Evolutionary conservation across 148 eudicot genomes (phyloP).

Genomic region (Fagopyrum esculentum): DNA sequence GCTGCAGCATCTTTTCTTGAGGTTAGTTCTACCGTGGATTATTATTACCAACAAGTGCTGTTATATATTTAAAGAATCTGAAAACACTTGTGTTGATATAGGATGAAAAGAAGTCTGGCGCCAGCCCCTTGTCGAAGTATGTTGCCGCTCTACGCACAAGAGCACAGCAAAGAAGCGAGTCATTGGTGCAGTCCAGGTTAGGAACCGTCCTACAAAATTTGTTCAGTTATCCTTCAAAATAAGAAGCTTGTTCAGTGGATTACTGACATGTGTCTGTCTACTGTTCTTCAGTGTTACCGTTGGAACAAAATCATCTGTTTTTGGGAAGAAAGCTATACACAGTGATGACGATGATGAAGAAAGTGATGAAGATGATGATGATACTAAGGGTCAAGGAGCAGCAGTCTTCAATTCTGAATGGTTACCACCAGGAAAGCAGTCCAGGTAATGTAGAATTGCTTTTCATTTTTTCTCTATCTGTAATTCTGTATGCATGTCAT

Average conservation of each 20-base stretch:
- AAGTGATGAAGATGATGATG: constrained; percentile 43
- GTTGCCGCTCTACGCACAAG: constrained; percentile 48
- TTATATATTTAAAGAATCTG: background rate
- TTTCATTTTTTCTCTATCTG: background rate
- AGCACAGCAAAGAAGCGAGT: constrained; percentile 63
- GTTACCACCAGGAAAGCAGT: constrained; percentile 54
- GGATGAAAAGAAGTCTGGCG: constrained; percentile 66
- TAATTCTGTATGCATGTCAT: background rate
- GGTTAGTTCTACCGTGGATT: constrained; percentile 30
- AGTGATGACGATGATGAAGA: constrained; percentile 51
- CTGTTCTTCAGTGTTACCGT: constrained; percentile 54
- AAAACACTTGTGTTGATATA: constrained; percentile 10
- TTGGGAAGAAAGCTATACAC: constrained; percentile 35
- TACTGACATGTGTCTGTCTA: background rate
- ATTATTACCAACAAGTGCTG: background rate
- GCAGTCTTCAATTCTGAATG: constrained; percentile 54
- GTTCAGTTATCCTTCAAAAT: background rate
- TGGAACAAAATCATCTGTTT: constrained; percentile 49
- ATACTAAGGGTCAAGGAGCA: constrained; percentile 38
- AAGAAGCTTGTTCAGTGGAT: background rate
- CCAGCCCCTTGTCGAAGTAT: constrained; percentile 69
- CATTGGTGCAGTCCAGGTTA: constrained; percentile 73
- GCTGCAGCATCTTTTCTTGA: constrained; percentile 63
- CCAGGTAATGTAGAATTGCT: constrained; percentile 37
- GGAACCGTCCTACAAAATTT: background rate